Conservation (phyloP, 768 basidiomycete genomes). For the Leccinum fibrillosum region DNA sequence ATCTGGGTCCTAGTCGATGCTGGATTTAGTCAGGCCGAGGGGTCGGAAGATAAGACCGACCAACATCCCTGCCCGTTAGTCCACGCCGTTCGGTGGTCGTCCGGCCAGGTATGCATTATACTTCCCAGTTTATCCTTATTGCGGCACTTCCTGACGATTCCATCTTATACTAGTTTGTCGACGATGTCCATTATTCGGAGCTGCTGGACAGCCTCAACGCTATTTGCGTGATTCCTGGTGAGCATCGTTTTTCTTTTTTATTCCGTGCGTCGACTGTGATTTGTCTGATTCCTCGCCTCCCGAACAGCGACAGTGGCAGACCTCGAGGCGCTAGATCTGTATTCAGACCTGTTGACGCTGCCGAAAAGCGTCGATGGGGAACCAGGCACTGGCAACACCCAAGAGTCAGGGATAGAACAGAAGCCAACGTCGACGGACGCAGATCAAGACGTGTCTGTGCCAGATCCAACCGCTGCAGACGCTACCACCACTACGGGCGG, state of each 20-base stretch:
- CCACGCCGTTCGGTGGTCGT: conserved; percentile 31
- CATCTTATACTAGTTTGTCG: conserved; percentile 17
- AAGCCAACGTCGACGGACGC: neutral
- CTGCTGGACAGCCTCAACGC: conserved; percentile 48
- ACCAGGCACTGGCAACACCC: conserved; percentile 32
- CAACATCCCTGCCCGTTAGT: conserved; percentile 24
- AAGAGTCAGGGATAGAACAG: conserved; percentile 24
- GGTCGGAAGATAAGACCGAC: conserved; percentile 5
- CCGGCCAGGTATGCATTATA: conserved; percentile 37
- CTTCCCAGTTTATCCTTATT: neutral
- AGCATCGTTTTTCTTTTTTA: conserved; percentile 3
- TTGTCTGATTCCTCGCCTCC: neutral
- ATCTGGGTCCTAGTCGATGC: conserved; percentile 53
- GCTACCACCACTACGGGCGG: neutral
- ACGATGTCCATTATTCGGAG: conserved; percentile 16
- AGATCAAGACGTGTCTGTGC: neutral
- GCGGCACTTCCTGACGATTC: neutral
- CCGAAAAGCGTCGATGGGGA: conserved; percentile 56
- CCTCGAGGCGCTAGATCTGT: conserved; percentile 55
- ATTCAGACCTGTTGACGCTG: conserved; percentile 51
- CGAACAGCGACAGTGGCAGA: conserved; percentile 47
- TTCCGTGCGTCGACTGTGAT: neutral
- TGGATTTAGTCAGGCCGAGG: conserved; percentile 29
- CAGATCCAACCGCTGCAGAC: conserved; percentile 13
- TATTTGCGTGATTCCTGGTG: conserved; percentile 45